phyloP scores from a whole-genome alignment of 2,329 filamentous ascomycete species.

The Cadophora sp. region DNA sequence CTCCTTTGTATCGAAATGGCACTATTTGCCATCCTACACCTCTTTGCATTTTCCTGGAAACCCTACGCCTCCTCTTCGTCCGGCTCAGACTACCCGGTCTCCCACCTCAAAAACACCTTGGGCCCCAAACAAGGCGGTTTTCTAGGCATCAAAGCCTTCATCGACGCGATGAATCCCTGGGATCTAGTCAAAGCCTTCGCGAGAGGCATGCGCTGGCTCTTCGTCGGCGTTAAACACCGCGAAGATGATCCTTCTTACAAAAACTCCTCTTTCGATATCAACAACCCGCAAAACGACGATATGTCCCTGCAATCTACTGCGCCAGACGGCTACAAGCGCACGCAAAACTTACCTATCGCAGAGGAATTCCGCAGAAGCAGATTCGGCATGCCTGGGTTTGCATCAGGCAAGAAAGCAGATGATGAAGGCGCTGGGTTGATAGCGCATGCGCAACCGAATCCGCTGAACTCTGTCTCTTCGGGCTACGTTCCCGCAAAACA shows the following conservation, averaged over 20 bases:
- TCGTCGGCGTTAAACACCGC: slow-evolving; percentile 72
- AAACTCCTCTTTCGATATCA: slow-evolving; percentile 23
- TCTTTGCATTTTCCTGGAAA: slow-evolving; percentile 82
- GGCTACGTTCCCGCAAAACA: slow-evolving; percentile 40
- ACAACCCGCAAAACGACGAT: slow-evolving; percentile 32
- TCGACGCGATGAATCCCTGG: slow-evolving; percentile 80
- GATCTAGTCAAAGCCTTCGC: slow-evolving; percentile 83
- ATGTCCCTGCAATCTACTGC: slow-evolving; percentile 32
- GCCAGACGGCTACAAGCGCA: slow-evolving; percentile 32
- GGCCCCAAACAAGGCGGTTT: slow-evolving; percentile 67
- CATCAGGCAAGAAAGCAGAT: slow-evolving; percentile 17
- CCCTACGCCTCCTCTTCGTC: slow-evolving; percentile 63
- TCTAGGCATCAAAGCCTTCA: slow-evolving; percentile 68
- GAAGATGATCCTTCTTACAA: slow-evolving; percentile 59
- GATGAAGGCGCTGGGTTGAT: slow-evolving; percentile 43
- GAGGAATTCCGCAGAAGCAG: slow-evolving; percentile 42
- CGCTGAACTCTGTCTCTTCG: slow-evolving; percentile 29
- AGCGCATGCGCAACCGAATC: slow-evolving; percentile 42
- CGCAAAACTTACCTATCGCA: slow-evolving; percentile 39
- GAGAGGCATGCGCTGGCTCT: slow-evolving; percentile 76
- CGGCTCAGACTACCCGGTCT: slow-evolving; percentile 53
- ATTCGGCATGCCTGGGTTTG: slow-evolving; percentile 36
- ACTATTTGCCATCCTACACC: slow-evolving; percentile 76
- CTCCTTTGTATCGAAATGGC: slow-evolving; percentile 87
- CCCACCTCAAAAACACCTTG: slow-evolving; percentile 48